Percentiles rank a stretch among this genome's conserved stretches.
Evolutionary conservation across 2,329 filamentous ascomycete species (phyloP).

Genomic region (Bipolaris bicolor): DNA sequence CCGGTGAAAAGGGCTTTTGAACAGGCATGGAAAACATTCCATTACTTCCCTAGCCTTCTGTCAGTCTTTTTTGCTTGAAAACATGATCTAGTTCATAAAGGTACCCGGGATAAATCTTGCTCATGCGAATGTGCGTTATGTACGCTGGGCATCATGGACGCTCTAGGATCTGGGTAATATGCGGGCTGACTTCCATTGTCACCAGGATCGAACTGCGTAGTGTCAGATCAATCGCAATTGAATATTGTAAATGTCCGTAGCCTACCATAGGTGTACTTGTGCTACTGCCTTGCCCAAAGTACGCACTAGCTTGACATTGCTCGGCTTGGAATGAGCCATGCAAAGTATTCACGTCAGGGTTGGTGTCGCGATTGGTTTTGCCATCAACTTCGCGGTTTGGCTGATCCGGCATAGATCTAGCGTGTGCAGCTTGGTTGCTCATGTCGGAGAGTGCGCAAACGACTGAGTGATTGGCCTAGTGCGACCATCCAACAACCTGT

Average conservation of each 20-base stretch:
- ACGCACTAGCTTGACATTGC: background rate
- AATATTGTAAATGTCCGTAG: background rate
- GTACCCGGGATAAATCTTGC: background rate
- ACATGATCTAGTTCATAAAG: background rate
- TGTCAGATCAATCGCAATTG: background rate
- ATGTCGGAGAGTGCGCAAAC: background rate
- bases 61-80: background rate
- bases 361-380: background rate
- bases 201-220: background rate
- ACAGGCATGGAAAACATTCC: background rate
- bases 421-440: background rate
- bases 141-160: too few species aligned
- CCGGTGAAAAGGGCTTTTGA: background rate
- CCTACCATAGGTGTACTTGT: background rate
- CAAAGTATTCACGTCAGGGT: background rate
- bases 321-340: background rate
- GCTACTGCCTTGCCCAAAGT: too few species aligned
- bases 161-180: background rate
- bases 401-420: background rate
- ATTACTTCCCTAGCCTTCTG: background rate
- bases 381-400: background rate
- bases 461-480: background rate
- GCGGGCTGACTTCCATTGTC: background rate
- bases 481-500: background rate
- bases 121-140: background rate